Percentiles rank a stretch among this genome's conserved stretches.
Conservation (phyloP, 73 alveolate species). For the Urostyla sp. region DNA sequence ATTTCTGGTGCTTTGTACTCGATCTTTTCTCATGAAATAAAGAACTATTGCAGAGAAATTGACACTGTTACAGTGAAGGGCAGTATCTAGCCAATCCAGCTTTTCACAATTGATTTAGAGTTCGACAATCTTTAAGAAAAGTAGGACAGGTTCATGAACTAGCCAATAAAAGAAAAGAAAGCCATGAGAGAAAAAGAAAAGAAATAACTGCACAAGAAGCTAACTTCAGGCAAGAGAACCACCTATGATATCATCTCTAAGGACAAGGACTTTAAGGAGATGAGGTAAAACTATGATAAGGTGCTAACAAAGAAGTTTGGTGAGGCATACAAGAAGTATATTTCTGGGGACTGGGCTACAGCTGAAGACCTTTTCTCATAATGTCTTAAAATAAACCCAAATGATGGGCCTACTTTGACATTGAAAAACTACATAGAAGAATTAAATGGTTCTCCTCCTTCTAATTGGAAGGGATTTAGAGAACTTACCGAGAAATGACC, state of each 20-base stretch:
- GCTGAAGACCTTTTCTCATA: constrained; percentile 60
- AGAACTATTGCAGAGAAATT: constrained; percentile 67
- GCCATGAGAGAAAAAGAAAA: constrained; percentile 47
- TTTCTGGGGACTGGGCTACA: constrained; percentile 68
- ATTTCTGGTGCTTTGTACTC: constrained; percentile 53
- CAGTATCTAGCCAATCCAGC: constrained; percentile 80
- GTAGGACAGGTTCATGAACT: constrained; percentile 22
- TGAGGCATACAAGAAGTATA: constrained; percentile 54
- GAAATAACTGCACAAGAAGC: not conserved
- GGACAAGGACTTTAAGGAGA: constrained; percentile 44
- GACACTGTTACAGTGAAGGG: constrained; percentile 94
- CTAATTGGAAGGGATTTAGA: constrained; percentile 65
- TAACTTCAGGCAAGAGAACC: constrained; percentile 3
- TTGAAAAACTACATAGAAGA: constrained; percentile 60
- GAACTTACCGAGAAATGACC: constrained; percentile 62
- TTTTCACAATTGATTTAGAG: constrained; percentile 87
- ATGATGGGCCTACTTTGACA: constrained; percentile 65
- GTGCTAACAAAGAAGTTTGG: constrained; percentile 26
- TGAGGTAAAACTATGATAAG: constrained; percentile 41
- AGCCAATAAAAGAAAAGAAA: constrained; percentile 28
- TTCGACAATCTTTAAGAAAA: constrained; percentile 51
- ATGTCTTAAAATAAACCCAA: constrained; percentile 58
- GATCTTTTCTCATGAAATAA: constrained; percentile 65
- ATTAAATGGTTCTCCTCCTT: constrained; percentile 58
- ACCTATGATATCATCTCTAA: constrained; percentile 41